phyloP scores from a whole-genome alignment of 208 protist genomes.

The Leishmania gerbilli region DNA sequence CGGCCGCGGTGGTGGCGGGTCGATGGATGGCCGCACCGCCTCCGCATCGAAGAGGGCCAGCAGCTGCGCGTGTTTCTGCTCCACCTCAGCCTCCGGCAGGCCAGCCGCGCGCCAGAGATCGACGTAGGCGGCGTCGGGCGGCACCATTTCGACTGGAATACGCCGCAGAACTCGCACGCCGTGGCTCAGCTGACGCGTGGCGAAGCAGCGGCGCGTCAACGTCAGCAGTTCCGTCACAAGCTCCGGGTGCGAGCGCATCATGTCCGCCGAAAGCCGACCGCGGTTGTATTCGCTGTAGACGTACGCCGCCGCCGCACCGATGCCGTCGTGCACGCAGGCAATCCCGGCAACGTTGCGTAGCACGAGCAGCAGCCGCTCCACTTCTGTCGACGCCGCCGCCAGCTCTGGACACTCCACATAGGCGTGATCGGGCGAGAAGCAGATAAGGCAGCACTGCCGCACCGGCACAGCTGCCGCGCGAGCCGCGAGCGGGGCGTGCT shows the following conservation, averaged over 20 bases:
- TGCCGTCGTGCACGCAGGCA: conserved; percentile 44
- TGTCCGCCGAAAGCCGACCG: conserved; percentile 45
- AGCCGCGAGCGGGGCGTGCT: conserved; percentile 19
- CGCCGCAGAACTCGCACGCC: conserved; percentile 76
- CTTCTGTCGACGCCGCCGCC: conserved; percentile 37
- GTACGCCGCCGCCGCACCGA: conserved; percentile 65
- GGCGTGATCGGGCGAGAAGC: conserved; percentile 59
- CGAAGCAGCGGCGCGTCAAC: conserved; percentile 53
- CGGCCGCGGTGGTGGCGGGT: conserved; percentile 42
- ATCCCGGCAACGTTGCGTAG: conserved; percentile 65
- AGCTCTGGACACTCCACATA: conserved; percentile 80
- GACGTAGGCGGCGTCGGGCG: conserved; percentile 40
- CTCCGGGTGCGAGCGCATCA: conserved; percentile 49
- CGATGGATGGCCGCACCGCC: conserved; percentile 48
- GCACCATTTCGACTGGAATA: conserved; percentile 66
- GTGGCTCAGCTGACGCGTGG: conserved; percentile 37
- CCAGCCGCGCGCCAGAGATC: conserved; percentile 74
- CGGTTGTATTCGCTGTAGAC: conserved; percentile 83
- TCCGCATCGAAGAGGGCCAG: conserved; percentile 60
- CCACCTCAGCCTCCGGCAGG: conserved; percentile 48
- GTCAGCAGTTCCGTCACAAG: conserved; percentile 45
- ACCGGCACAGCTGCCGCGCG: conserved; percentile 65
- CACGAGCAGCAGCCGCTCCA: conserved; percentile 46
- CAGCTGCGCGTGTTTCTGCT: conserved; percentile 41
- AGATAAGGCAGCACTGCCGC: conserved; percentile 60